Evolutionary conservation across 2,329 filamentous ascomycete genomes (phyloP).

Genomic region (Talaromyces sp.): DNA sequence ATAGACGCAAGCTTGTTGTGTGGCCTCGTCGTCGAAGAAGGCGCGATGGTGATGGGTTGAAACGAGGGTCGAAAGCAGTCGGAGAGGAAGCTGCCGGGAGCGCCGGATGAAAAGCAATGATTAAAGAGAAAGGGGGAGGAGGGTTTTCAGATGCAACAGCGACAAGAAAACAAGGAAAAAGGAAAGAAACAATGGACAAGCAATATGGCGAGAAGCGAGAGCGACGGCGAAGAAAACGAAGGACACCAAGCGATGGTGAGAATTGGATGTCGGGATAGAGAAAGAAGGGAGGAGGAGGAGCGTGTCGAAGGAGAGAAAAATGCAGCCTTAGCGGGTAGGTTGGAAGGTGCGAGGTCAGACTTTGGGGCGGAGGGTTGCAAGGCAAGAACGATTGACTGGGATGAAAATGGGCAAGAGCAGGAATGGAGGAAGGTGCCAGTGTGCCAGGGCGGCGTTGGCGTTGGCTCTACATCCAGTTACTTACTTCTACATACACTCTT

Average conservation of each 20-base stretch:
- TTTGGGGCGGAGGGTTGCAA: conserved; percentile 4
- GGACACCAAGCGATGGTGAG: conserved; percentile 19
- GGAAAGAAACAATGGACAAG: conserved; percentile 22
- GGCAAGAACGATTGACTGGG: conserved; percentile 14
- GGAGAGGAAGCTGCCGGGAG: conserved; percentile 9
- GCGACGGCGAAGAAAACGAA: conserved; percentile 17
- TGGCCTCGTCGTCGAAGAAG: not conserved
- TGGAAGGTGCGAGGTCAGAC: conserved; percentile 3
- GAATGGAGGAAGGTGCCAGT: conserved; percentile 4
- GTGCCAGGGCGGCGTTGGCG: not conserved
- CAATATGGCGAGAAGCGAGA: conserved; percentile 19
- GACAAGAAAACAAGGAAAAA: conserved; percentile 15
- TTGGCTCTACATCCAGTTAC: not conserved
- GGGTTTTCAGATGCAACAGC: conserved; percentile 1
- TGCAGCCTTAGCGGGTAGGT: not conserved
- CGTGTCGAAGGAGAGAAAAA: conserved; percentile 14
- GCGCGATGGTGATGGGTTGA: not conserved
- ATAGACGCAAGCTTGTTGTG: not conserved
- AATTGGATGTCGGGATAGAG: conserved; percentile 12
- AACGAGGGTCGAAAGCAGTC: conserved; percentile 9
- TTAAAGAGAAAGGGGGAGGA: conserved; percentile 2
- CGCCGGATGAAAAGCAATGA: conserved; percentile 6
- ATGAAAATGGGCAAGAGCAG: conserved; percentile 18
- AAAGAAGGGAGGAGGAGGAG: conserved; percentile 19
- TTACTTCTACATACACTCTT: not conserved